Percentiles rank a stretch among this genome's conserved stretches.
Conservation (phyloP, 306 rosid genomes). For the Ziziphus jujuba region DNA sequence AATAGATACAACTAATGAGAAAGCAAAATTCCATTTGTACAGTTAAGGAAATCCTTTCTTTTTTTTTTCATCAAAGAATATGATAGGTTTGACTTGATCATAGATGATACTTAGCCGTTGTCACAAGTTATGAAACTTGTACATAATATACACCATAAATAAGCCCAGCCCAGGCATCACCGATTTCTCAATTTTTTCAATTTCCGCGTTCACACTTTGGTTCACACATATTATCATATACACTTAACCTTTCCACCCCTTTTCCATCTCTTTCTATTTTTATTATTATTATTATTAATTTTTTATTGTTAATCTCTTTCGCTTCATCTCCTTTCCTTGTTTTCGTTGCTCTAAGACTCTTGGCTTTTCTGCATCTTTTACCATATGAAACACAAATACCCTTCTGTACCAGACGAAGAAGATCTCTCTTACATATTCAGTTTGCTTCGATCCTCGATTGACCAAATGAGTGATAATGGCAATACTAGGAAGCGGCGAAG, state of each 20-base stretch:
- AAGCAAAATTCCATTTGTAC: no score
- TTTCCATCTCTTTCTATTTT: not conserved
- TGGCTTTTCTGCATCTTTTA: not conserved
- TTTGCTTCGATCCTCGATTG: slow-evolving; percentile 18
- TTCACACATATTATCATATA: slow-evolving; percentile 27
- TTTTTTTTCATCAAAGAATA: not conserved
- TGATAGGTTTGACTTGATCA: not conserved
- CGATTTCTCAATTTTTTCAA: not conserved
- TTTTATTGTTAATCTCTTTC: no score
- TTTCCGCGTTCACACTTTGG: slow-evolving; percentile 35
- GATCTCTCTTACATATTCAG: slow-evolving; percentile 17
- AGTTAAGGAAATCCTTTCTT: no score
- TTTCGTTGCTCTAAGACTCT: not conserved
- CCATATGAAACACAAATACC: slow-evolving; percentile 22
- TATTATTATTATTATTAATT: no score
- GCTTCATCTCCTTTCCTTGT: slow-evolving; percentile 1
- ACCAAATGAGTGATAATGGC: slow-evolving; percentile 40
- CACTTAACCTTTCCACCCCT: not conserved
- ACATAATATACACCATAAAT: not conserved
- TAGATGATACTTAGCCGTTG: not conserved
- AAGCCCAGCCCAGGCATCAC: not conserved
- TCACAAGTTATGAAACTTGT: not conserved
- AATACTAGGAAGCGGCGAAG: slow-evolving; percentile 36
- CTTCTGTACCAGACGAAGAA: slow-evolving; percentile 7
- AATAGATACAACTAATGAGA: no score